Base-by-base conservation (phyloP, 1,284 basidiomycete genomes). In the Leccinum solheimii region DNA sequence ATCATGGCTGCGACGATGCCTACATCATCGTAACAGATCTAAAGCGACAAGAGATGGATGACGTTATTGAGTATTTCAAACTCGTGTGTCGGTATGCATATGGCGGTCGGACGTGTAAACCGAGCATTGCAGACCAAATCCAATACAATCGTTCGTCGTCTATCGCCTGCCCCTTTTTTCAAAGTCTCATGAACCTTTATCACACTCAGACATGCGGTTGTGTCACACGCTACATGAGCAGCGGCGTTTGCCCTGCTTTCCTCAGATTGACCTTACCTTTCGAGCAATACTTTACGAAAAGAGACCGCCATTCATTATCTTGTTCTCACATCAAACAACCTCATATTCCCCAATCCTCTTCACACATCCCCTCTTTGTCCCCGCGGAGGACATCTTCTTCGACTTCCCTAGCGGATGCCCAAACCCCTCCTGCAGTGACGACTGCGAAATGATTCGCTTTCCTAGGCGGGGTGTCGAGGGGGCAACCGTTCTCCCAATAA, bases 341-440 rank as follows among this genome's bases (percentile, higher is more conserved):
- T 90, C 88, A 14, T 90, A 88, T 67, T 89, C 88, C 40, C 88
- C 90, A 73, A 89, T 90, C 63, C 81, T 90, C 72, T 90, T 90
- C 78, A 88, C 88, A 0, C 82, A 89, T 67, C 78, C 80, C 21
- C 77, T 82, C 34, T 89, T 84, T 69, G 88, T 90, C 58, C 88
- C 88, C n/a, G 79, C 86, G 30, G 80, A 84, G 67, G 85, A 87
- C 40, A 82, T 90, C 50, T 90, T 86, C 74, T 84, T 83, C 72
- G 87, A 90, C 72, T 88, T 88, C 66, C 88, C 88, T 1, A 87
- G 85, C 6, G 88, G 88, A 21, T 90, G 88, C 65, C 87, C 86
- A 30, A 90, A 89, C 63, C 87, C 86, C 2, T 86, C 85, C 66
- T 90, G 88, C 71, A 87, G 83, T 36, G 88, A 90, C 65, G 87